phyloP scores from a whole-genome alignment of 306 rosid genomes.

The Quillaja saponaria region DNA sequence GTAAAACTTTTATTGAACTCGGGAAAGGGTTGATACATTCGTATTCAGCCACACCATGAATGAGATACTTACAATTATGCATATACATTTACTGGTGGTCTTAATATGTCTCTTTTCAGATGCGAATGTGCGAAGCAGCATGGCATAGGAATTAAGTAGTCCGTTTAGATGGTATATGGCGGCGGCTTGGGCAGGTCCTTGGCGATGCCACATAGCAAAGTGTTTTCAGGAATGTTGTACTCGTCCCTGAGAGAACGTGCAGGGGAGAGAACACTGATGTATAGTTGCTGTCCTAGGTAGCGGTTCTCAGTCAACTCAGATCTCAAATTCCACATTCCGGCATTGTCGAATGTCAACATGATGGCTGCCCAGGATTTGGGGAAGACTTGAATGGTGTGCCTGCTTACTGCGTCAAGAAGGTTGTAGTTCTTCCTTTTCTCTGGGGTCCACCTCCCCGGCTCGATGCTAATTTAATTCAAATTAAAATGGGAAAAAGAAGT shows the following conservation, averaged over 20 bases:
- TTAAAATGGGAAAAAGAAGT: not conserved
- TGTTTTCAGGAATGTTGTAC: slow-evolving; percentile 47
- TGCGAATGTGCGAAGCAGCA: not conserved
- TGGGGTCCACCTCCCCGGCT: slow-evolving; percentile 78
- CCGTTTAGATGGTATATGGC: slow-evolving; percentile 25
- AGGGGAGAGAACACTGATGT: slow-evolving; percentile 45
- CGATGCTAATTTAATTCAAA: slow-evolving; percentile 30
- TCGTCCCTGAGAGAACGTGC: slow-evolving; percentile 63
- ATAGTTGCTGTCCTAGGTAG: slow-evolving; percentile 68
- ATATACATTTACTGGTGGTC: not conserved
- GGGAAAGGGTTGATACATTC: slow-evolving; percentile 25
- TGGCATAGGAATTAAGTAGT: not conserved
- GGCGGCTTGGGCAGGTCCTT: slow-evolving; percentile 49
- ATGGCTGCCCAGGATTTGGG: slow-evolving; percentile 76
- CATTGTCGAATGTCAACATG: slow-evolving; percentile 57
- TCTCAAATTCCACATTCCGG: slow-evolving; percentile 68
- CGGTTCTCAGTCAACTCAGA: slow-evolving; percentile 60
- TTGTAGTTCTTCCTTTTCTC: slow-evolving; percentile 56
- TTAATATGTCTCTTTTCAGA: not conserved
- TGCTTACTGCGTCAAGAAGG: slow-evolving; percentile 73
- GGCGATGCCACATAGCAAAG: slow-evolving; percentile 48
- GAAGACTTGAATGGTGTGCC: slow-evolving; percentile 68
- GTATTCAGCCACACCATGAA: not conserved
- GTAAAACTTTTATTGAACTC: not conserved
- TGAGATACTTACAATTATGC: not conserved